Evolutionary conservation across 78 protist genomes (phyloP).

Genomic region (Cavenderia fasciculata): DNA sequence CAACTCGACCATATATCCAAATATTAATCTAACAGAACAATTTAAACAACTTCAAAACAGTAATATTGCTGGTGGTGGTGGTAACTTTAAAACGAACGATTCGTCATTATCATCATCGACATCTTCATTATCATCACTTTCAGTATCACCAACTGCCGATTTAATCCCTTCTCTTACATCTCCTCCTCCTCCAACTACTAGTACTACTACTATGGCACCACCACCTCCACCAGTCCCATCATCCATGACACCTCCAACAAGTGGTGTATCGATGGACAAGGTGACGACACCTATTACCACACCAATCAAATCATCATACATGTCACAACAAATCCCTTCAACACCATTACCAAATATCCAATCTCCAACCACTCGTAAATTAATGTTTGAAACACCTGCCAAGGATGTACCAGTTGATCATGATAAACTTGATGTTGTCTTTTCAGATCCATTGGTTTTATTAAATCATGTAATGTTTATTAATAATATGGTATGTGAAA

Average conservation of each 20-base stretch:
- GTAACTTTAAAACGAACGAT: too few relatives aligned
- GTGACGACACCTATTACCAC: background rate
- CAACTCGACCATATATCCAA: too few relatives aligned
- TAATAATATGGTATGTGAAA: constrained; percentile 20
- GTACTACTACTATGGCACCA: too few relatives aligned
- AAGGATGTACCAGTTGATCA: too few relatives aligned
- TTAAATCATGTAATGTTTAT: constrained; percentile 56
- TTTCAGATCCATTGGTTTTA: constrained; percentile 36
- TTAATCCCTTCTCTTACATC: too few relatives aligned
- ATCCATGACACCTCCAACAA: background rate
- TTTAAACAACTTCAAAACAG: too few relatives aligned
- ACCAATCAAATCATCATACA: background rate
- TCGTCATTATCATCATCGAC: background rate
- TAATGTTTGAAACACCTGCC: too few relatives aligned
- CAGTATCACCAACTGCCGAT: too few relatives aligned
- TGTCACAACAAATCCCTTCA: background rate
- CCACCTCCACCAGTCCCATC: too few relatives aligned
- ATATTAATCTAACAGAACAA: too few relatives aligned
- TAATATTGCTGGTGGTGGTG: too few relatives aligned
- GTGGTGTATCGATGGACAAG: background rate
- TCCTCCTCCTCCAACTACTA: too few relatives aligned
- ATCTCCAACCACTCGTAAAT: background rate
- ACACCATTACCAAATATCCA: background rate
- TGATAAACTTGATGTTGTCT: constrained; percentile 28
- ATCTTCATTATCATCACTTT: background rate